These are phyloP conservation scores for Pilaira anomala DNA, from an alignment of 192 early-diverging fungal species.

Conservation along the genomic window DNA sequence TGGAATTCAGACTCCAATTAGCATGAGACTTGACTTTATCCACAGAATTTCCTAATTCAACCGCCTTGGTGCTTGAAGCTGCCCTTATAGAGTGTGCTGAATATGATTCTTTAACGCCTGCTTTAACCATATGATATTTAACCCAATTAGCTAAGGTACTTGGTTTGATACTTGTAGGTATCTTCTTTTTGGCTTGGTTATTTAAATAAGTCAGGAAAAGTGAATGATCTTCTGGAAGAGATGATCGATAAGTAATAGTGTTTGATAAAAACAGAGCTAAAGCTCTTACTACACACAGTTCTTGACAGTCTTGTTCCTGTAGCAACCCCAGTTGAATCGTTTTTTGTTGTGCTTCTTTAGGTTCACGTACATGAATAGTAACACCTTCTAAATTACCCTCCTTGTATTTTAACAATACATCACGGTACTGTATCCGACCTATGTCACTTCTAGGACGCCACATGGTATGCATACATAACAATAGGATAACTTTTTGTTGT, in stretches of 20 bases:
- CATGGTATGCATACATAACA: conserved; percentile 11
- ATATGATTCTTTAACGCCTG: background rate
- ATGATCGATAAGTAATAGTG: background rate
- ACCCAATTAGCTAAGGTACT: background rate
- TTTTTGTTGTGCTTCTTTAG: conserved; percentile 7
- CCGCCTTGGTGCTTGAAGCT: background rate
- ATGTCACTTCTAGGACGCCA: conserved; percentile 16
- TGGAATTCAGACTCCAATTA: conserved; percentile 1
- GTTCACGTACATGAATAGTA: background rate
- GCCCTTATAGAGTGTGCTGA: background rate
- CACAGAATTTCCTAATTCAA: background rate
- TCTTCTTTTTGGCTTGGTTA: background rate
- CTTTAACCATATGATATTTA: background rate
- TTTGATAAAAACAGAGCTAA: background rate
- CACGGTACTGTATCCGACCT: conserved; percentile 5
- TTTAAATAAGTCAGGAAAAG: background rate
- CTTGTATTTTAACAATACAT: background rate
- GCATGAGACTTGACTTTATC: background rate
- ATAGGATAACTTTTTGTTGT: background rate
- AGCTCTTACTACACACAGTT: background rate
- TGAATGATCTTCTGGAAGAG: background rate
- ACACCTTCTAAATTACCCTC: background rate
- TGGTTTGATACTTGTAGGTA: background rate
- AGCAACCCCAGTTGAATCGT: too few species aligned
- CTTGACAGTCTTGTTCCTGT: background rate